These are phyloP conservation scores for Yarrowia sp. DNA, from an alignment of 805 yeast species.

Conservation along the genomic window DNA sequence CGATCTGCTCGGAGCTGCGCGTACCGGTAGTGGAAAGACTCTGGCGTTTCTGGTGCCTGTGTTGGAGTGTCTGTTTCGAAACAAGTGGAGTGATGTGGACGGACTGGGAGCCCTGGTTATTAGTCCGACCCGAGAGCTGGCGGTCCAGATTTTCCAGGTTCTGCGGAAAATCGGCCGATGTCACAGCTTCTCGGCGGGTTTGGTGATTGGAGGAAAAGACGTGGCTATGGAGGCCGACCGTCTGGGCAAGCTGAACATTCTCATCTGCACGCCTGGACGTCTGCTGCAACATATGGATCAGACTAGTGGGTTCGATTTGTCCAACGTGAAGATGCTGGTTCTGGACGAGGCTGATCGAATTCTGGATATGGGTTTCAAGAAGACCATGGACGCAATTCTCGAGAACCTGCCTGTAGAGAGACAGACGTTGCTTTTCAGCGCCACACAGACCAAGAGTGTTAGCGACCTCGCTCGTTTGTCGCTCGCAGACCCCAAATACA, in stretches of 20 bases:
- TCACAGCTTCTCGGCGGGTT: conserved; percentile 82
- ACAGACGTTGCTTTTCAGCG: conserved; percentile 85
- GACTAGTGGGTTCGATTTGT: conserved; percentile 76
- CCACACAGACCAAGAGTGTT: conserved; percentile 86
- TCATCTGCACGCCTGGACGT: conserved; percentile 93
- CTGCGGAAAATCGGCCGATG: conserved; percentile 78
- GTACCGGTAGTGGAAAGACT: conserved; percentile 84
- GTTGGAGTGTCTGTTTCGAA: conserved; percentile 63
- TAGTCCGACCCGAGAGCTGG: conserved; percentile 92
- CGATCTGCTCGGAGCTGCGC: conserved; percentile 87
- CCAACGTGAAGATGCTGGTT: conserved; percentile 78
- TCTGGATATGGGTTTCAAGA: conserved; percentile 90
- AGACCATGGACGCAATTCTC: conserved; percentile 79
- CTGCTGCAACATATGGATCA: conserved; percentile 90
- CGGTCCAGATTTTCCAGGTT: conserved; percentile 90
- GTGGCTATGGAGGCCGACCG: conserved; percentile 81
- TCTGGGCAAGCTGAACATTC: conserved; percentile 75
- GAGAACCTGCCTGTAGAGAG: conserved; percentile 78
- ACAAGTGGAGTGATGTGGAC: conserved; percentile 80
- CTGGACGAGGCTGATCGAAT: conserved; percentile 93
- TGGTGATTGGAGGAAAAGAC: conserved; percentile 94
- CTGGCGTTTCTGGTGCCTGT: conserved; percentile 85
- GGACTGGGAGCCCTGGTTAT: conserved; percentile 88
- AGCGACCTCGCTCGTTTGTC: conserved; percentile 83
- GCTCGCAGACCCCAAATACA: conserved; percentile 65